Percentiles rank a stretch among this genome's conserved stretches.
Evolutionary conservation across 2,329 filamentous ascomycete genomes (phyloP).

Genomic region (Xylariaceae sp.): DNA sequence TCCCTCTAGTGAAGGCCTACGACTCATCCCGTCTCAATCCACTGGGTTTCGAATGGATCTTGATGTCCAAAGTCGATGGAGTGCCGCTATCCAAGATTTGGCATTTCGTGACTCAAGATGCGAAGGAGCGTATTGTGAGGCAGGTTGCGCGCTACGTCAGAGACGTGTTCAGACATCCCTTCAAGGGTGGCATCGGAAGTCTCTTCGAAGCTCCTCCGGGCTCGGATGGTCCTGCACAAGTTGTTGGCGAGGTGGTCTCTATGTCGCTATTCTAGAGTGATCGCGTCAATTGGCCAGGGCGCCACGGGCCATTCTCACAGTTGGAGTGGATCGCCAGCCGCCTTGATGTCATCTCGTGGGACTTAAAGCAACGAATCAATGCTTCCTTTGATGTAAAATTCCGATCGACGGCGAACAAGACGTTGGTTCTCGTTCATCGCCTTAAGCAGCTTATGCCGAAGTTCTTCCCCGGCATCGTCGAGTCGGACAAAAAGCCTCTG

Average conservation of each 20-base stretch:
- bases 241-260: constrained; percentile 24
- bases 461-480: constrained; percentile 13
- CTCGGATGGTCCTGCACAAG: neutral
- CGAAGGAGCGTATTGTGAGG: constrained; percentile 29
- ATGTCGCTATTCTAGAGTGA: constrained; percentile 29
- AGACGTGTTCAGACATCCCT: constrained; percentile 16
- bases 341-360: constrained; percentile 15
- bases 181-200: constrained; percentile 27
- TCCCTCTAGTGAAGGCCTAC: constrained; percentile 23
- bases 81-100: constrained; percentile 26
- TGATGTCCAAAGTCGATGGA: constrained; percentile 28
- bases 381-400: constrained; percentile 5
- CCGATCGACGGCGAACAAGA: constrained; percentile 9
- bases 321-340: constrained; percentile 20
- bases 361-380: constrained; percentile 17
- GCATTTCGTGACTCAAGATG: constrained; percentile 15
- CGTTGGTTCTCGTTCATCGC: constrained; percentile 17
- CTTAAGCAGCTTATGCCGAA: constrained; percentile 18
- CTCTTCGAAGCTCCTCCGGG: constrained; percentile 19
- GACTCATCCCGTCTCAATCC: constrained; percentile 21
- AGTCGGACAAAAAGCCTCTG: constrained; percentile 4
- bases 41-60: constrained; percentile 31
- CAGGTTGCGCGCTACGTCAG: constrained; percentile 17
- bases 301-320: constrained; percentile 19
- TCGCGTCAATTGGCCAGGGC: constrained; percentile 16